Evolutionary conservation across 129 eudicot species (phyloP).

Genomic region (Lonicera japonica): DNA sequence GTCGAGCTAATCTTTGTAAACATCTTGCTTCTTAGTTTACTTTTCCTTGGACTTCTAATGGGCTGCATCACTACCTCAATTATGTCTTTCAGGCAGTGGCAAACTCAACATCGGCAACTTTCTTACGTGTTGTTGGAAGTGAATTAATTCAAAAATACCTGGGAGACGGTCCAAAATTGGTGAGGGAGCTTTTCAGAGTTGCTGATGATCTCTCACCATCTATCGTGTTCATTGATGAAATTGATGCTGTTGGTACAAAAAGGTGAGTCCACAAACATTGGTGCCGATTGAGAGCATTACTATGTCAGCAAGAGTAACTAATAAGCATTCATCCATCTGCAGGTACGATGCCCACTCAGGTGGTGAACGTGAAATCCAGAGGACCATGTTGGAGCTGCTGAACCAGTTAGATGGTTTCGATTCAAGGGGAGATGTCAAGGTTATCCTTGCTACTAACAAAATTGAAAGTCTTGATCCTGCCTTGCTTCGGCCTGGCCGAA

Average conservation of each 20-base stretch:
- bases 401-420: constrained; percentile 98
- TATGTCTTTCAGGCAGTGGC: constrained; percentile 72
- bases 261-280: constrained; percentile 34
- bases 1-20: neutral
- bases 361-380: constrained; percentile 96
- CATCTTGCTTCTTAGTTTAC: neutral
- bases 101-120: constrained; percentile 92
- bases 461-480: constrained; percentile 97
- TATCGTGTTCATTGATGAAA: constrained; percentile 94
- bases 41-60: constrained; percentile 1
- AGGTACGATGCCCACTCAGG: constrained; percentile 99
- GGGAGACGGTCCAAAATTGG: constrained; percentile 96
- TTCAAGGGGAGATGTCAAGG: constrained; percentile 93
- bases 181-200: constrained; percentile 91
- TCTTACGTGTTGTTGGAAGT: constrained; percentile 96
- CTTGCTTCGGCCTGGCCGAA: constrained; percentile 91
- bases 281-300: neutral
- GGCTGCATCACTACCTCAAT: neutral
- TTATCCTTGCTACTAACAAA: constrained; percentile 88
- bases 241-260: constrained; percentile 92
- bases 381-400: constrained; percentile 92
- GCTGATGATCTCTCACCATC: constrained; percentile 97
- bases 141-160: constrained; percentile 91
- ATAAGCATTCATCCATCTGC: neutral
- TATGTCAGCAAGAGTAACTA: neutral